Evolutionary conservation across 139 green algal species (phyloP), one percentile per base, ranked within the genome.

Genomic region (Penium margaritaceum): DNA sequence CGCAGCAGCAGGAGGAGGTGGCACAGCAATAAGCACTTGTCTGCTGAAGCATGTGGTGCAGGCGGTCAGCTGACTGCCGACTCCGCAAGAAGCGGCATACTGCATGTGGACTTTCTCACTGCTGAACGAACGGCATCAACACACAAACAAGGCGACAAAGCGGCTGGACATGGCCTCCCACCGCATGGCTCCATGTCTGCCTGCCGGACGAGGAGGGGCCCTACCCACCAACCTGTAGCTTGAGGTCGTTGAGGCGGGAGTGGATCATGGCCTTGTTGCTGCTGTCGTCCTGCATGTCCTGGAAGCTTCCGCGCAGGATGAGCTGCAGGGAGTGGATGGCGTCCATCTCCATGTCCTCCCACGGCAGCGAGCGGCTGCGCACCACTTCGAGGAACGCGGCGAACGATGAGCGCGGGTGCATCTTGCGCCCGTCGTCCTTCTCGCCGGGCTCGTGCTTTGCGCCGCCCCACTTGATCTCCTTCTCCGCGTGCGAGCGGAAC

Each of bases 131-230:
- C n/a, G n/a, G n/a, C n/a, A n/a, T n/a, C n/a, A n/a, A n/a, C n/a
- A n/a, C n/a, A n/a, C n/a, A n/a, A n/a, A n/a, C n/a, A n/a, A n/a
- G n/a, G n/a, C n/a, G n/a, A n/a, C n/a, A n/a, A n/a, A n/a, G 77
- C 77, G n/a, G 77, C 77, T 9, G 77, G 77, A 51, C 80, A 84
- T 37, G 81, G 77, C n/a, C 81, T 73, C 24, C 73, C 73, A n/a
- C 77, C 44, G 62, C 67, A 82, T 43, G 38, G 74, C 24, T 77
- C 47, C 9, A 77, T 7, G 51, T 54, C 73, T 29, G 51, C n/a
- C 19, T 33, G 37, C 30, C 34, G 32, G 4, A 65, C 77, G 81
- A 82, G 29, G 81, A 73, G 7, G 73, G 61, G 32, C 76, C 72
- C 32, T 84, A 84, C 27, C 77, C 77, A 2, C 44, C 77, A 14